A percentile compares a stretch with the other conserved stretches of the same genome.
These are phyloP conservation scores for Kockiozyma suomiensis DNA, from an alignment of 805 yeast species.

Conservation along the genomic window DNA sequence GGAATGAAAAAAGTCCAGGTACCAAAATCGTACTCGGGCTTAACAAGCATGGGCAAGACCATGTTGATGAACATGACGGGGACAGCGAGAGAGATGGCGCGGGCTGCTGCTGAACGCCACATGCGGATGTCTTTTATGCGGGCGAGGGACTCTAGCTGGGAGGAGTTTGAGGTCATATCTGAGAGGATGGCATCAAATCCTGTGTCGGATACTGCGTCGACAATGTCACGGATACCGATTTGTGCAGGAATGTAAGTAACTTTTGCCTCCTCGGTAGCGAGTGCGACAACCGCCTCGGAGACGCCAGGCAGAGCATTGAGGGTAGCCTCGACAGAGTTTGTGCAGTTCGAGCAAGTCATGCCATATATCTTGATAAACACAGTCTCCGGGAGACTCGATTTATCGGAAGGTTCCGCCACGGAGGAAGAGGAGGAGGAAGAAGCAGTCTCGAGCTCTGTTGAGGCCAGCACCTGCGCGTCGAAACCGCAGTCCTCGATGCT, in stretches of 20 bases:
- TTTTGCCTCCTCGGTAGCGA: slow-evolving; percentile 57
- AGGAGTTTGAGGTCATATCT: slow-evolving; percentile 53
- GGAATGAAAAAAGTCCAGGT: slow-evolving; percentile 47
- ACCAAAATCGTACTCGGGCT: slow-evolving; percentile 37
- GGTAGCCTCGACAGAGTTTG: slow-evolving; percentile 53
- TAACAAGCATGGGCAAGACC: slow-evolving; percentile 37
- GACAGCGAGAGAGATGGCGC: slow-evolving; percentile 57
- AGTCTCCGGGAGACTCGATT: slow-evolving; percentile 22
- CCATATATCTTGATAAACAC: slow-evolving; percentile 49
- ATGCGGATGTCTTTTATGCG: slow-evolving; percentile 69
- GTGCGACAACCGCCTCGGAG: slow-evolving; percentile 51
- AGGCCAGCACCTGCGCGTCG: slow-evolving; percentile 49
- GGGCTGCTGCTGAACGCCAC: slow-evolving; percentile 65
- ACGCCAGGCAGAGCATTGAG: slow-evolving; percentile 55
- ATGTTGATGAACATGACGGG: slow-evolving; percentile 58
- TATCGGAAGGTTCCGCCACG: slow-evolving; percentile 8
- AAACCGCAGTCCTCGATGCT: slow-evolving; percentile 79
- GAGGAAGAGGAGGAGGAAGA: slow-evolving; percentile 11
- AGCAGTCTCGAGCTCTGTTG: slow-evolving; percentile 12
- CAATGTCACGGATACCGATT: slow-evolving; percentile 66
- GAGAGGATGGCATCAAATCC: slow-evolving; percentile 57
- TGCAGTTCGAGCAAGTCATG: slow-evolving; percentile 63
- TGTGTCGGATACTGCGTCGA: slow-evolving; percentile 53
- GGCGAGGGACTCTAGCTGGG: slow-evolving; percentile 70
- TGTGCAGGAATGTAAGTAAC: slow-evolving; percentile 54